Evolutionary conservation across 768 basidiomycete species (phyloP).

Genomic region (Myochromella boudieri): DNA sequence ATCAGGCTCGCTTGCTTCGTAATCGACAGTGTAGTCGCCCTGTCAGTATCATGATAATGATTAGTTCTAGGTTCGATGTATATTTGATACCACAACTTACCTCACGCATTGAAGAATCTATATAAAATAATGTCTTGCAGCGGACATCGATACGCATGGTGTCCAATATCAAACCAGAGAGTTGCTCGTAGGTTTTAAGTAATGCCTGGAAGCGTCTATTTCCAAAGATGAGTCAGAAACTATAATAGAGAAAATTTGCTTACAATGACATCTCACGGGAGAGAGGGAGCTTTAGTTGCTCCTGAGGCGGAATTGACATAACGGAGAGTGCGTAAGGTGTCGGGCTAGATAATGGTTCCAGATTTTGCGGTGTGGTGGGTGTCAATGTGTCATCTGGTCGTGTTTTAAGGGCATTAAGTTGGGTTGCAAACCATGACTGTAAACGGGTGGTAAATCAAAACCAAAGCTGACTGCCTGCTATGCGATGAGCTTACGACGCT

Average conservation of each 20-base stretch:
- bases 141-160: slow-evolving; percentile 88
- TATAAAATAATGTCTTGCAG: slow-evolving; percentile 78
- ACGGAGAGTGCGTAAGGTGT: slow-evolving; percentile 48
- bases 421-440: slow-evolving; percentile 84
- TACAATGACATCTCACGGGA: slow-evolving; percentile 90
- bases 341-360: slow-evolving; percentile 52
- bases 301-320: slow-evolving; percentile 40
- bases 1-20: slow-evolving; percentile 90
- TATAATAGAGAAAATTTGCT: slow-evolving; percentile 26
- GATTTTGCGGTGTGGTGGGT: slow-evolving; percentile 46
- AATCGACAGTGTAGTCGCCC: slow-evolving; percentile 84
- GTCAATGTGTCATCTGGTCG: slow-evolving; percentile 54
- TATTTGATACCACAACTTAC: slow-evolving; percentile 54
- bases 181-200: slow-evolving; percentile 85
- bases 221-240: neutral
- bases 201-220: slow-evolving; percentile 88
- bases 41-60: slow-evolving; percentile 27
- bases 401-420: slow-evolving; percentile 67
- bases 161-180: slow-evolving; percentile 83
- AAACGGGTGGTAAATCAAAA: slow-evolving; percentile 4
- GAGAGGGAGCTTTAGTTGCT: slow-evolving; percentile 68
- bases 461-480: too few relatives aligned
- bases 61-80: slow-evolving; percentile 6
- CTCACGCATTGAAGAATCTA: slow-evolving; percentile 76
- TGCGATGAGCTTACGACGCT: slow-evolving; percentile 66